A percentile compares a stretch with the other conserved stretches of the same genome.
phyloP scores from a whole-genome alignment of 139 green algal species.

The Asterochloris sp. region DNA sequence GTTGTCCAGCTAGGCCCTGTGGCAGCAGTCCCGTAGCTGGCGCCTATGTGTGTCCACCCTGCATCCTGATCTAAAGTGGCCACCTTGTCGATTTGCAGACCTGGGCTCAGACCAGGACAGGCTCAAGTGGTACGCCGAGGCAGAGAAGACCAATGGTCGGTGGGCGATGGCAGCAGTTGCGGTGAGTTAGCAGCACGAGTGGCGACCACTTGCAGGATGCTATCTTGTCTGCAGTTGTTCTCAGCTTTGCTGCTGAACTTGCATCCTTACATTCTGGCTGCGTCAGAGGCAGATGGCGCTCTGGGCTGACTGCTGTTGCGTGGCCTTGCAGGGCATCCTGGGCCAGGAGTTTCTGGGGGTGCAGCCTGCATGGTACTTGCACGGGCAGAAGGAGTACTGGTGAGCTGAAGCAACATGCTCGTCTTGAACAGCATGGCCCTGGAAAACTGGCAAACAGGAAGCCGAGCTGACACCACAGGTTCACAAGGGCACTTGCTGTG shows the following conservation, averaged over 20 bases:
- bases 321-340: slow-evolving; percentile 61
- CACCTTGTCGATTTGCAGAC: neutral
- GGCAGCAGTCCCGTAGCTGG: neutral
- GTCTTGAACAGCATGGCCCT: too few species aligned
- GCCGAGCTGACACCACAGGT: too few species aligned
- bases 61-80: neutral
- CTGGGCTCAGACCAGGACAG: neutral
- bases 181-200: too few species aligned
- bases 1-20: neutral
- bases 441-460: too few species aligned
- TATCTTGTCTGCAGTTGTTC: too few species aligned
- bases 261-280: too few species aligned
- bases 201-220: too few species aligned
- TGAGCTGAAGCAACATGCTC: neutral
- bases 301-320: too few species aligned
- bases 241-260: too few species aligned
- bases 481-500: too few species aligned
- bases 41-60: neutral
- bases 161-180: slow-evolving; percentile 86
- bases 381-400: slow-evolving; percentile 27
- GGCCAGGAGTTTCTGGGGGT: slow-evolving; percentile 37
- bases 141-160: slow-evolving; percentile 85
- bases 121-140: slow-evolving; percentile 43
- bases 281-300: too few species aligned
- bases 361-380: slow-evolving; percentile 25